A percentile compares a stretch with the other conserved stretches of the same genome.
Evolutionary conservation across 2,329 filamentous ascomycete genomes (phyloP).

Genomic region (Pyrenophora teres): DNA sequence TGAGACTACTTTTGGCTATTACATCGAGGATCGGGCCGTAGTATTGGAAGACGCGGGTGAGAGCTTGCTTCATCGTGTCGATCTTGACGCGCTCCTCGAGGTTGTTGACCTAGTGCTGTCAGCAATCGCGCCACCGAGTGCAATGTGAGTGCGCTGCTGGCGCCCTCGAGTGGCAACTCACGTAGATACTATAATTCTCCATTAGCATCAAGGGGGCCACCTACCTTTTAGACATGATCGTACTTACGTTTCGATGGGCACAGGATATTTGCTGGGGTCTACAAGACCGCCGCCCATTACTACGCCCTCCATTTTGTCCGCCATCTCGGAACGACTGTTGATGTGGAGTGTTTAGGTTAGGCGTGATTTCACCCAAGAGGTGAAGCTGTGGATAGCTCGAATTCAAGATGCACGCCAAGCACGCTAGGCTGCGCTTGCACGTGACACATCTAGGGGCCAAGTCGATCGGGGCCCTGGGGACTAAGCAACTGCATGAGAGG

Average conservation of each 20-base stretch:
- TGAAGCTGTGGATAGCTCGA: conserved; percentile 20
- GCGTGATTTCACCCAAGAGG: conserved; percentile 4
- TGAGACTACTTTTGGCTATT: conserved; percentile 85
- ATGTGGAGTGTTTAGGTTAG: conserved; percentile 9
- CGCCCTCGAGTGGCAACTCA: conserved; percentile 27
- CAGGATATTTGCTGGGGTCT: conserved; percentile 40
- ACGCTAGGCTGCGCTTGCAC: conserved; percentile 17
- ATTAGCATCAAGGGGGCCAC: conserved; percentile 31
- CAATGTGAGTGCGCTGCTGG: conserved; percentile 28
- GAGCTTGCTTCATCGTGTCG: conserved; percentile 72
- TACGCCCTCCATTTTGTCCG: conserved; percentile 46
- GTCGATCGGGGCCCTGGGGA: no score
- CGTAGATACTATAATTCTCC: conserved; percentile 39
- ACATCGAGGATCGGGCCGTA: conserved; percentile 86
- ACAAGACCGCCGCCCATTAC: conserved; percentile 25
- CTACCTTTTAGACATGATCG: conserved; percentile 17
- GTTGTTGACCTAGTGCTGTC: conserved; percentile 65
- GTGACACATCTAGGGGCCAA: conserved; percentile 4
- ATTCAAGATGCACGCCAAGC: conserved; percentile 19
- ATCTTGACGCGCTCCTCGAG: conserved; percentile 91
- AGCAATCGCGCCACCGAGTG: conserved; percentile 26
- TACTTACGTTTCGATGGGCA: conserved; percentile 46
- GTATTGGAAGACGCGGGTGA: conserved; percentile 81
- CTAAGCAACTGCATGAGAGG: no score
- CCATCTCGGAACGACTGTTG: conserved; percentile 30